phyloP scores from a whole-genome alignment of 495 filamentous ascomycete species.

The Letharia lupina region DNA sequence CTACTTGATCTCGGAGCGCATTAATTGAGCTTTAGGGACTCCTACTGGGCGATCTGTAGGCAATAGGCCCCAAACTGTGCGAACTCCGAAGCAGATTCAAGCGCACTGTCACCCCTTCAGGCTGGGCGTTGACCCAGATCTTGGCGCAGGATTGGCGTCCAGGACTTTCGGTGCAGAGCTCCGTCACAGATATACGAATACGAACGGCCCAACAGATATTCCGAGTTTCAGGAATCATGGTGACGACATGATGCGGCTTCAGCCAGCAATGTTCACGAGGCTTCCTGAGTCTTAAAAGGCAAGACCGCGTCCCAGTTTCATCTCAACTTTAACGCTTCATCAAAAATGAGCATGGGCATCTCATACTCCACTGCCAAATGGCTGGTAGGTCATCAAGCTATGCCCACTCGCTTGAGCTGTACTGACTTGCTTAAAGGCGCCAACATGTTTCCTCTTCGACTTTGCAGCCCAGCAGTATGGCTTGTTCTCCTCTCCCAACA shows the following conservation, averaged over 20 bases:
- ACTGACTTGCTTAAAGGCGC: conserved; percentile 26
- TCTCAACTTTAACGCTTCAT: too few species aligned
- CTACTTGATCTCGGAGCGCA: too few species aligned
- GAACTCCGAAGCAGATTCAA: too few species aligned
- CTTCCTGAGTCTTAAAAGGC: too few species aligned
- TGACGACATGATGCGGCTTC: conserved; percentile 15
- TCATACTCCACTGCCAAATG: conserved; percentile 34
- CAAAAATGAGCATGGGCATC: conserved; percentile 28
- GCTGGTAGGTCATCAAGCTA: conserved; percentile 22
- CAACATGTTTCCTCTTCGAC: conserved; percentile 40
- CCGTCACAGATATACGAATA: conserved; percentile 6
- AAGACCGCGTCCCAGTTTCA: not conserved
- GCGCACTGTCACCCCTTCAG: too few species aligned
- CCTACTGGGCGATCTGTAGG: too few species aligned
- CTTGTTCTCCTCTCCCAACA: conserved; percentile 39
- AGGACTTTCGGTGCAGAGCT: too few species aligned
- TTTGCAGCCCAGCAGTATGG: conserved; percentile 43
- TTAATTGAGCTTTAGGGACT: too few species aligned
- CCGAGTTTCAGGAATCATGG: conserved; percentile 5
- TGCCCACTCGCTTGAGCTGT: not conserved
- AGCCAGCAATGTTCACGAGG: not conserved
- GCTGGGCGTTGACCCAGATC: too few species aligned
- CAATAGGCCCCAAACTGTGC: too few species aligned
- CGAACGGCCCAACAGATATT: not conserved
- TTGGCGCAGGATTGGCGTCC: too few species aligned